Evolutionary conservation across 2,329 filamentous ascomycete genomes (phyloP), one percentile per base, ranked within the genome.

Genomic region (Aspergillus intermedius): DNA sequence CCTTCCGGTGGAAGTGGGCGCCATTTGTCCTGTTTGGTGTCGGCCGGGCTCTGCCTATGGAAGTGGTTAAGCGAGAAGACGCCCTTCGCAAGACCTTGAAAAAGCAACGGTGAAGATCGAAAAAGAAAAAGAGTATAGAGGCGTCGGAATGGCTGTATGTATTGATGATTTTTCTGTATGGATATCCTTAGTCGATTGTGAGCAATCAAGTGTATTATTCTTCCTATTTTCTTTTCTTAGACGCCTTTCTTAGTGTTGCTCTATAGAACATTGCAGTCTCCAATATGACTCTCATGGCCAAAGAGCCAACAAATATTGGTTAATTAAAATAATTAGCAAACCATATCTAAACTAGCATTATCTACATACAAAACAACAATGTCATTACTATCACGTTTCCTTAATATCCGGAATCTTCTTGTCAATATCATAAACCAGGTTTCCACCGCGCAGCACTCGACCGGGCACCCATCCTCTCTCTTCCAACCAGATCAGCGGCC

Each of bases 1-100:
- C 89, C 0, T 94, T 94, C 67, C 74, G 88, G 7, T 94, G 88
- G 88, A 94, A 94, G 73, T 94, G 88, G 89, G 87, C 84, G 0
- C 64, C 83, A 0, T 94, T 94, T 63, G 87, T 94, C 13, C 83
- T 94, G 59, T 86, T 86, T 51, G 88, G 89, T 0, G 64, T 91
- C 25, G 87, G 86, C 0, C 75, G 79, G 40, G 74, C 74, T 17
- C 62, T 93, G 42, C 88, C 88, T 0, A 75, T 79, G 65, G 74
- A 71, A 12, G 74, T 93, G 22, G 83, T 91, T 0, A 72, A 79
- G 54, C 71, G 78, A 13, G 88, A 94, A 69, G 79, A 84, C 15
- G 44, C 47, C 1, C 61, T 67, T 52, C 61, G 64, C 28, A 53
- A 54, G 25, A 53, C 57, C 19, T 45, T 67, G 50, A 54, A 47